A percentile compares a stretch with the other conserved stretches of the same genome.
Conservation (phyloP, 129 eudicot genomes). For the Tagetes erecta region DNA sequence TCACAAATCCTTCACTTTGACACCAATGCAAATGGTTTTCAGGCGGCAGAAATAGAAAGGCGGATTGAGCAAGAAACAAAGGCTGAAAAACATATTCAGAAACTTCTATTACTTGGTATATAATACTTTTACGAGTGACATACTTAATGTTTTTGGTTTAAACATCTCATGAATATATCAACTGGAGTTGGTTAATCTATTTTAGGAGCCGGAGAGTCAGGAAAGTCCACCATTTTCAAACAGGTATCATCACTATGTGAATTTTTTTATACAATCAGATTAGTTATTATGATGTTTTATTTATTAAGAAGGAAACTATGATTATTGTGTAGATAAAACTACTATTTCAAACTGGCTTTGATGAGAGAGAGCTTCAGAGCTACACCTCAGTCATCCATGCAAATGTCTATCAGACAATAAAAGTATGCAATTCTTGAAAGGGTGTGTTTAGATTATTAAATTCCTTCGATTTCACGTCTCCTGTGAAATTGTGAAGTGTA, state of each 20-base stretch:
- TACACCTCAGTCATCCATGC: conserved; percentile 92
- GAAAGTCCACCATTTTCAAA: conserved; percentile 96
- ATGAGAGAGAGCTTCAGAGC: conserved; percentile 84
- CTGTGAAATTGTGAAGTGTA: conserved; percentile 17
- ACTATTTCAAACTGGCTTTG: conserved; percentile 90
- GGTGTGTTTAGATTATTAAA: conserved; percentile 72
- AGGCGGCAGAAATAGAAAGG: conserved; percentile 93
- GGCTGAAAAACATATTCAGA: conserved; percentile 93
- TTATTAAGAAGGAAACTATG: not conserved
- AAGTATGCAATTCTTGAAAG: conserved; percentile 87
- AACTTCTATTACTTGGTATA: conserved; percentile 86
- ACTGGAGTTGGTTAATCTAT: not conserved
- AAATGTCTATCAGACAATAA: conserved; percentile 94
- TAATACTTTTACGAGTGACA: conserved; percentile 6
- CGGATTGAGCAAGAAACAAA: conserved; percentile 95
- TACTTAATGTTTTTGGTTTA: conserved; percentile 12
- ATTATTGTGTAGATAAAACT: conserved; percentile 77
- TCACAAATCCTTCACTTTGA: conserved; percentile 6
- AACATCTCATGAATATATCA: conserved; percentile 2
- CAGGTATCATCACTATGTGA: conserved; percentile 49
- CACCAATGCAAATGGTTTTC: conserved; percentile 18
- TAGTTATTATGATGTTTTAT: not conserved
- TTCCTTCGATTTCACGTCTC: conserved; percentile 32
- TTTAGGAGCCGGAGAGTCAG: conserved; percentile 96
- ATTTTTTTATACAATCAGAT: not conserved